These are phyloP conservation scores for Penicillium sp. DNA, from an alignment of 2,329 filamentous ascomycete genomes.

Conservation along the genomic window DNA sequence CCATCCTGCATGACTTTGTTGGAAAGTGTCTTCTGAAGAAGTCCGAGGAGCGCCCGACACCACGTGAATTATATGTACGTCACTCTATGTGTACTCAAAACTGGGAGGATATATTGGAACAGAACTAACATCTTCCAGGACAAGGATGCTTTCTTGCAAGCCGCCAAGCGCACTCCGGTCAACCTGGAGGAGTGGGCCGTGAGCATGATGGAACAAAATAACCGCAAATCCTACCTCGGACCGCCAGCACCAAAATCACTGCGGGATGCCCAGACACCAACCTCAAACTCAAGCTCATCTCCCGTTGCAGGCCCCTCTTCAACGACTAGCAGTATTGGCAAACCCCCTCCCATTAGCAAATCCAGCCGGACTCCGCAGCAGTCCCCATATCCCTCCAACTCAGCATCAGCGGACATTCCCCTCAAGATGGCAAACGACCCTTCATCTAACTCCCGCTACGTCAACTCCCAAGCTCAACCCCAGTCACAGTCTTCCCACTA, in stretches of 20 bases:
- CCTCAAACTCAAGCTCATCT: conserved; percentile 52
- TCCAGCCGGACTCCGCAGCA: conserved; percentile 21
- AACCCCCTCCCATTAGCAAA: conserved; percentile 36
- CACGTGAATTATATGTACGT: conserved; percentile 86
- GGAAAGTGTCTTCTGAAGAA: conserved; percentile 93
- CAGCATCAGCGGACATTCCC: conserved; percentile 64
- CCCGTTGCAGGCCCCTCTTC: conserved; percentile 17
- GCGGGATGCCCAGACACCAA: conserved; percentile 46
- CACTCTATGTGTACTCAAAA: background rate
- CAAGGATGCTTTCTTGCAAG: conserved; percentile 89
- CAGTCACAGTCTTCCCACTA: conserved; percentile 23
- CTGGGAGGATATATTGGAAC: background rate
- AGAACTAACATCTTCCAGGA: conserved; percentile 58
- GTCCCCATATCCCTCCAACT: conserved; percentile 19
- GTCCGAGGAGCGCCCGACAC: conserved; percentile 84
- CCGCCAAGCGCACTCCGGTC: conserved; percentile 93
- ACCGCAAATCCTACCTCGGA: conserved; percentile 89
- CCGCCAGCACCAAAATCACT: conserved; percentile 79
- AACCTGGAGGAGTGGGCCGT: conserved; percentile 92
- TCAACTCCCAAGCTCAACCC: conserved; percentile 17
- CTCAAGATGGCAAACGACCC: conserved; percentile 49
- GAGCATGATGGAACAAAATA: conserved; percentile 89
- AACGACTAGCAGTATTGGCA: conserved; percentile 39
- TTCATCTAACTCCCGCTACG: conserved; percentile 20
- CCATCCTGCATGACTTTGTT: conserved; percentile 94